These are phyloP conservation scores for Erodium texanum DNA, from an alignment of 441 rosid genomes.

Conservation along the genomic window DNA sequence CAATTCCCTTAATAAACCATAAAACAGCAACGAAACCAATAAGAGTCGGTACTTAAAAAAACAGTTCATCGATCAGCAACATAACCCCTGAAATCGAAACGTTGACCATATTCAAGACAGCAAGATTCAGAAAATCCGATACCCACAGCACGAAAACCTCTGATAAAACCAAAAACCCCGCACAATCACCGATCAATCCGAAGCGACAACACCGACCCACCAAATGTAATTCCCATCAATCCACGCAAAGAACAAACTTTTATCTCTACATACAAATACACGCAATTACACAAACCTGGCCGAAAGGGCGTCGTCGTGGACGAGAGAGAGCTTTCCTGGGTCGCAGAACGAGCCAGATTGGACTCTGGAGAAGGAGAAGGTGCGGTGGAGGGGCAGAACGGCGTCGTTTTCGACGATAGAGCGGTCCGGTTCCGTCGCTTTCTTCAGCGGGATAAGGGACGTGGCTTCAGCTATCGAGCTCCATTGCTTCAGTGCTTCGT, in stretches of 20 bases:
- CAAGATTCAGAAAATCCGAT: neutral
- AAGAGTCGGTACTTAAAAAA: neutral
- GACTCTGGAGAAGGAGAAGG: neutral
- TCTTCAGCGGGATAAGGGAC: neutral
- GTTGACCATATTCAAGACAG: neutral
- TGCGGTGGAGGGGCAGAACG: neutral
- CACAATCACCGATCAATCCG: neutral
- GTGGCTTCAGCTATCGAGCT: neutral
- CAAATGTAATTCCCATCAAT: neutral
- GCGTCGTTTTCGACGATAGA: neutral
- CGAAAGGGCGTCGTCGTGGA: neutral
- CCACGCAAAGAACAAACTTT: neutral
- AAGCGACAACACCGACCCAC: neutral
- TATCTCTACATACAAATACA: neutral
- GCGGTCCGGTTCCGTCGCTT: neutral
- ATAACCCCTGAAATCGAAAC: neutral
- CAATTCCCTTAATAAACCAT: neutral
- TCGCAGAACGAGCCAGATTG: neutral
- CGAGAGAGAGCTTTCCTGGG: neutral
- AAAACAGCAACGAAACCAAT: neutral
- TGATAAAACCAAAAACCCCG: neutral
- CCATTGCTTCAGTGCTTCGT: neutral
- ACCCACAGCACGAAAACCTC: neutral
- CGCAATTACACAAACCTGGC: neutral
- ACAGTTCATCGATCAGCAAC: neutral